Evolutionary conservation across 371 early-diverging fungal species (phyloP).

Genomic region (Mortierella sp.): DNA sequence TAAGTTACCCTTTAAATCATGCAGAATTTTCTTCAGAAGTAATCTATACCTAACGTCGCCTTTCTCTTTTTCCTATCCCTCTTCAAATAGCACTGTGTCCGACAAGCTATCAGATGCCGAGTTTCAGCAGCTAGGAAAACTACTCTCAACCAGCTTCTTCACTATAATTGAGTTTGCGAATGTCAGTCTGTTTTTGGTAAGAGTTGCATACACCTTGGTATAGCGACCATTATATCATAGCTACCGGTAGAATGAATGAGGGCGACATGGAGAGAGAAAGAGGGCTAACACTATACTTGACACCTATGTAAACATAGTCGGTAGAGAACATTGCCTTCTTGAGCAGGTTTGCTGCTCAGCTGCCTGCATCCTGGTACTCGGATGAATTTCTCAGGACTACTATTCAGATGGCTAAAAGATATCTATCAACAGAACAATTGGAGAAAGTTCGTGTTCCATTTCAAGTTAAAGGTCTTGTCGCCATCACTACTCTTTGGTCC

Average conservation of each 20-base stretch:
- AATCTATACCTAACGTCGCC: neutral
- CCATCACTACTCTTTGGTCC: constrained; percentile 49
- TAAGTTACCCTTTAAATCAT: constrained; percentile 9
- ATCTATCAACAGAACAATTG: constrained; percentile 27
- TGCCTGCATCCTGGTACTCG: constrained; percentile 53
- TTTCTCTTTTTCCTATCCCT: neutral
- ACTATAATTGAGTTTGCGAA: constrained; percentile 45
- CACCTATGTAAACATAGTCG: constrained; percentile 18
- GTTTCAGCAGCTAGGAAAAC: constrained; percentile 47
- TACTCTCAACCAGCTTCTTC: constrained; percentile 53
- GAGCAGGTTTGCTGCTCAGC: constrained; percentile 39
- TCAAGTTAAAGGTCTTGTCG: constrained; percentile 34
- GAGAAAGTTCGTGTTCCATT: constrained; percentile 43
- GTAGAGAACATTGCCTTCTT: constrained; percentile 35
- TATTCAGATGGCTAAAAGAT: constrained; percentile 33
- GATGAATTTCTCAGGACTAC: constrained; percentile 48
- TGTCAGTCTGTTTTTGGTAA: constrained; percentile 42
- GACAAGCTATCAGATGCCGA: constrained; percentile 41
- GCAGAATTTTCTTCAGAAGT: too few species aligned
- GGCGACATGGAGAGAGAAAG: neutral
- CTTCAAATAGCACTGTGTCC: constrained; percentile 11
- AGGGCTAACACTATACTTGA: neutral
- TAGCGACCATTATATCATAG: neutral
- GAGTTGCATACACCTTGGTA: neutral
- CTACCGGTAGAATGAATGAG: neutral